Base-by-base conservation (phyloP, 768 basidiomycete species). In the Suillus americanus region DNA sequence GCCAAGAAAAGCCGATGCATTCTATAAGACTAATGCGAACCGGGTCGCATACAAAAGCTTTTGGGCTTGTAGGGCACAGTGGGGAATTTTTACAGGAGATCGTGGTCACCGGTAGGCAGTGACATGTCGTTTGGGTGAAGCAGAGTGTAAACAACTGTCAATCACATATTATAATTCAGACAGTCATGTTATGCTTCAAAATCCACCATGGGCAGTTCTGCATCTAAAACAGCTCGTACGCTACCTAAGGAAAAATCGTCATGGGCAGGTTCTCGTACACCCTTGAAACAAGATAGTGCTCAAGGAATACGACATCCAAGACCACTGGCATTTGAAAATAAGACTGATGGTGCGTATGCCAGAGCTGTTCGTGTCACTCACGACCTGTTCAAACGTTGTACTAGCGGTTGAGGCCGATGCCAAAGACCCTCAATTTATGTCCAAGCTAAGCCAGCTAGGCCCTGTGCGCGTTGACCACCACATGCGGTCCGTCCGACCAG, bases 391-490 rank as follows among this genome's bases (percentile, higher is more conserved):
- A 57, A 64, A 54, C 62, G 43, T 41, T 20, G 28, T 51, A 50
- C 51, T 67, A 91, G 90, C 79, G 9, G 86, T 91, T 69, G 80
- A 85, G 62, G 76, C 71, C 61, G 91, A 94, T 68, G 82, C 85
- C n/a, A 80, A 79, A 62, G 91, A 95, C 70, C 89, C 90, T 2
- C 84, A 92, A 33, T 84, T 94, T 60, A 73, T 90, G 68, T 80
- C 84, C 41, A 92, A 90, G 68, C 75, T 95, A 59, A 83, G 68
- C 67, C 79, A 75, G 43, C 78, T 94, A 2, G 91, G 91, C 1
- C 86, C 84, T 14, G 92, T 93, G 28, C 80, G 78, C 38, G 90
- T 94, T 14, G 85, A 91, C 69, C 88, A 89, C 68, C 84, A 82
- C 71, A 84, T 83, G 82, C 78, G 80, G 64, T 73, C 80, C 7